Percentiles rank a stretch among this genome's conserved stretches.
Conservation (phyloP, 768 basidiomycete species). For the Lactarius akahatsu region DNA sequence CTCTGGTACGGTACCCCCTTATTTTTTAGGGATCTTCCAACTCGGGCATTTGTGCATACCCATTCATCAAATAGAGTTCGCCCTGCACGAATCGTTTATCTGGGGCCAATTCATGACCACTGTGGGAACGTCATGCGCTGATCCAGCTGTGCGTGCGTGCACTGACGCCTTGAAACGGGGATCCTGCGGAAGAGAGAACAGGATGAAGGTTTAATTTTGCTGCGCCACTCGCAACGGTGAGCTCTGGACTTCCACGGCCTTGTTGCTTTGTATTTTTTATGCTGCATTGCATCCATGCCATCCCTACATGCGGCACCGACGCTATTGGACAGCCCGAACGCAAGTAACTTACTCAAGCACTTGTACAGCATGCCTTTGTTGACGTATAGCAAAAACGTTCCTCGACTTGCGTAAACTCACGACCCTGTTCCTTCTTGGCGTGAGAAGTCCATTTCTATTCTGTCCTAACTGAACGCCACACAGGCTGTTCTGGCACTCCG, state of each 20-base stretch:
- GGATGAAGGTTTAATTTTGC: background rate
- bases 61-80: background rate
- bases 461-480: too few relatives aligned
- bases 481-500: too few relatives aligned
- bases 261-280: background rate
- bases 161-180: slow-evolving; percentile 1
- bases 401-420: background rate
- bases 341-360: background rate
- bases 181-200: background rate
- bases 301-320: background rate
- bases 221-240: background rate
- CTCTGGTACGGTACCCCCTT: background rate
- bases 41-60: background rate
- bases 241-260: background rate
- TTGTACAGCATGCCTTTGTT: background rate
- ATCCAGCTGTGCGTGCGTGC: slow-evolving; percentile 6
- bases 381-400: background rate
- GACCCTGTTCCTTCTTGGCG: background rate
- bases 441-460: background rate
- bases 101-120: background rate
- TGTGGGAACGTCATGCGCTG: slow-evolving; percentile 14
- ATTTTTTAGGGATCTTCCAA: background rate
- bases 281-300: background rate
- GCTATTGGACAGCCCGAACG: background rate
- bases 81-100: background rate